Base-by-base conservation (phyloP, 2,329 filamentous ascomycete genomes). In the Orbilia ellipsospora region DNA sequence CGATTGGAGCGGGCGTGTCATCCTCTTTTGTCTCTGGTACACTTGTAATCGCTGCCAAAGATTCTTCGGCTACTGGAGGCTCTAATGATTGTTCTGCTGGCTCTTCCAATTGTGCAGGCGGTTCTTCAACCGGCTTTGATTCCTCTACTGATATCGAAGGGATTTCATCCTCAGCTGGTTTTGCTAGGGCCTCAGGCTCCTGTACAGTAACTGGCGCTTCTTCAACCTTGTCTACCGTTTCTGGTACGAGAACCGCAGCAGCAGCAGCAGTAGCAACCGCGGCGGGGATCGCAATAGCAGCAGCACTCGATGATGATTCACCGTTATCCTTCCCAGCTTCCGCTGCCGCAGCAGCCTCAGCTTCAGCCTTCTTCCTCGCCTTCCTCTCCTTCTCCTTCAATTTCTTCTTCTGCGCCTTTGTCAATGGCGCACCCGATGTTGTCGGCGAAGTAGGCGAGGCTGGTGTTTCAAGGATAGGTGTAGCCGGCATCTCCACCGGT, bases 91-190 rank as follows among this genome's bases (percentile, higher is more conserved):
- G 50, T n/a, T 66, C 50, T 12, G 51, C 18, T n/a, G 57, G 50
- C 23, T 45, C 20, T 59, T 74, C 70, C 10, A 42, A 7, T 23
- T 66, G 51, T 1, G 52, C 54, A 20, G 56, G 36, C 55, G 63
- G 59, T 18, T 48, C 51, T 18, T 61, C 55, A 31, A 44, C 59
- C 10, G 63, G 42, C 26, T 56, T 23, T 12, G 56, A 56, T 31
- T 68, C 70, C 48, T 74, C 64, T 23, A 74, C 70, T 18, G 70
- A 68, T 74, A 74, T 74, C 42, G 70, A 74, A 2, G 70, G 70
- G 23, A 68, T 55, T 51, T 73, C 69, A 2, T 67, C 69, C n/a
- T 52, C 62, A 10, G 23, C 15, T 18, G 62, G 56, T n/a, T 73
- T 56, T 23, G 18, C 59, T 13, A 48, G 16, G 13, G 45, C 20